These are phyloP conservation scores for Trametopsis cervina DNA, from an alignment of 768 basidiomycete species.

Conservation along the genomic window DNA sequence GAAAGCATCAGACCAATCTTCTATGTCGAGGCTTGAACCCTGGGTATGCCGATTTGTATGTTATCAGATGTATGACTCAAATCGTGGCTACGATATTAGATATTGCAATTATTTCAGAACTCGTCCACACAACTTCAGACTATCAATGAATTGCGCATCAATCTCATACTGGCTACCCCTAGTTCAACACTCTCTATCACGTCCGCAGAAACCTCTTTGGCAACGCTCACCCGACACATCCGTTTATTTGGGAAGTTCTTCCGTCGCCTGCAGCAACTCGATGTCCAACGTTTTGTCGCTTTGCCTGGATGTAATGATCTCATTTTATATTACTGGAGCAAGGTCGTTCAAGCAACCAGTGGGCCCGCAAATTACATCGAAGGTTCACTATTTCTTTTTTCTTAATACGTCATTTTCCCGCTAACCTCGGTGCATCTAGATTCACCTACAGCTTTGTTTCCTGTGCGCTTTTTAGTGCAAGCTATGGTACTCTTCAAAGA, in stretches of 20 bases:
- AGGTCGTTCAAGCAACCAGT: conserved; percentile 65
- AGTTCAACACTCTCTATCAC: conserved; percentile 29
- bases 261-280: conserved; percentile 62
- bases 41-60: conserved; percentile 39
- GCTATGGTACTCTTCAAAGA: conserved; percentile 85
- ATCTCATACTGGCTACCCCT: conserved; percentile 39
- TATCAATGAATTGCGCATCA: conserved; percentile 52
- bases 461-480: conserved; percentile 76
- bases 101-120: conserved; percentile 52
- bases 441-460: conserved; percentile 55
- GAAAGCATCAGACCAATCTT: conserved; percentile 26
- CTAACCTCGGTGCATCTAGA: conserved; percentile 33
- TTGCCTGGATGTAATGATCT: conserved; percentile 60
- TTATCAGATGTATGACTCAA: background rate
- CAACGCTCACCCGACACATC: conserved; percentile 60
- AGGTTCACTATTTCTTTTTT: conserved; percentile 31
- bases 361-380: conserved; percentile 44
- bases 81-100: too few species aligned
- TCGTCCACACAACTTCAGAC: conserved; percentile 50
- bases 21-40: conserved; percentile 31
- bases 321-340: conserved; percentile 76
- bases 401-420: background rate
- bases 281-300: conserved; percentile 48
- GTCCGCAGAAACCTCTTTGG: conserved; percentile 37
- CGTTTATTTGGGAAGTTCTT: conserved; percentile 76